Percentiles rank a stretch among this genome's conserved stretches.
Conservation (phyloP, 225 moss, liverwort and hornwort species). For the Physcomitrellopsis africana region DNA sequence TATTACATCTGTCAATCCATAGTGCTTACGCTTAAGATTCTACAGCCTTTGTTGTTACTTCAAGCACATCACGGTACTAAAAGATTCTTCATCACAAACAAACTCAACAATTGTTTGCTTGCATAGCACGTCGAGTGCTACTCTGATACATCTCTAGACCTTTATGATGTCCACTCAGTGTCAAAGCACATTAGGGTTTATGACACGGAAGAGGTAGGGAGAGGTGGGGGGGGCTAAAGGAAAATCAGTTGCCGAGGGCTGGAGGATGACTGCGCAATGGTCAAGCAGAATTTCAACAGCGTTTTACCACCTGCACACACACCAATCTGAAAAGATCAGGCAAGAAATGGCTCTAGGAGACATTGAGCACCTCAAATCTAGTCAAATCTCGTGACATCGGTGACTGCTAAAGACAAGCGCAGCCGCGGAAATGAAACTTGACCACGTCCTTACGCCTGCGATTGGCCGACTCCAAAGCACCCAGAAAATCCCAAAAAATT, state of each 20-base stretch:
- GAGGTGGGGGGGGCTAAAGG: not conserved
- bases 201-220: not conserved
- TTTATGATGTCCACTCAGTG: not conserved
- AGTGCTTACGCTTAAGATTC: not conserved
- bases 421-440: not conserved
- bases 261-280: not conserved
- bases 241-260: not conserved
- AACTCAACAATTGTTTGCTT: no score
- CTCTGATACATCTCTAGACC: not conserved
- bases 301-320: not conserved
- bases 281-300: constrained; percentile 11
- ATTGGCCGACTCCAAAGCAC: constrained; percentile 17
- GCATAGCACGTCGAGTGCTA: not conserved
- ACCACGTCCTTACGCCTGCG: constrained; percentile 24
- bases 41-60: no score
- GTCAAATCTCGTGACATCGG: constrained; percentile 18
- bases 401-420: not conserved
- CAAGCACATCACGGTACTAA: no score
- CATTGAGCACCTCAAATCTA: constrained; percentile 23
- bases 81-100: no score
- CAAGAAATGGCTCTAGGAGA: constrained; percentile 25
- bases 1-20: constrained; percentile 11
- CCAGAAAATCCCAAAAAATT: no score
- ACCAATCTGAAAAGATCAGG: constrained; percentile 31
- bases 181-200: constrained; percentile 42